Evolutionary conservation across 148 eudicot species (phyloP).

Genomic region (Fagopyrum tataricum): DNA sequence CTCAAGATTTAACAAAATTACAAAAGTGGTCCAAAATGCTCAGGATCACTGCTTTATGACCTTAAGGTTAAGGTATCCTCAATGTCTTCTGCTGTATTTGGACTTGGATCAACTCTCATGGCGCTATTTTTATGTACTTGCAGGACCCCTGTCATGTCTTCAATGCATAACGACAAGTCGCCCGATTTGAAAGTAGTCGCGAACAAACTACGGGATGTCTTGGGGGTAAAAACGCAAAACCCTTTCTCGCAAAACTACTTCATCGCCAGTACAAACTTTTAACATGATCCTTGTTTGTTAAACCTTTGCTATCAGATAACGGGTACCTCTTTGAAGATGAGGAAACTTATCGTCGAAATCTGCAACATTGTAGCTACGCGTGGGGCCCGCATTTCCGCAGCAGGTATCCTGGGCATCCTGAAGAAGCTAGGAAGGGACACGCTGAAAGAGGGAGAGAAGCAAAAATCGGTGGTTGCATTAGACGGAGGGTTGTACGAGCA

Average conservation of each 20-base stretch:
- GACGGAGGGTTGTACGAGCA: conserved; percentile 86
- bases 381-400: conserved; percentile 83
- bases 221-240: conserved; percentile 44
- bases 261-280: neutral
- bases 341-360: conserved; percentile 57
- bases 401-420: conserved; percentile 75
- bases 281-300: neutral
- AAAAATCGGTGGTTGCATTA: conserved; percentile 60
- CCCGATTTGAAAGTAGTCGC: conserved; percentile 70
- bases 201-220: conserved; percentile 60
- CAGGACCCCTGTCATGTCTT: conserved; percentile 88
- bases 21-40: too few species aligned
- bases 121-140: conserved; percentile 8
- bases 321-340: conserved; percentile 56
- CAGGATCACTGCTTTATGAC: too few species aligned
- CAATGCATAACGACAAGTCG: conserved; percentile 86
- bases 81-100: neutral
- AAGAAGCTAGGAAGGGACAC: conserved; percentile 71
- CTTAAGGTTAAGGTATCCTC: too few species aligned
- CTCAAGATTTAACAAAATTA: too few species aligned
- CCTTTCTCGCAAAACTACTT: neutral
- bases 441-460: conserved; percentile 46
- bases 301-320: conserved; percentile 38
- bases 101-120: neutral
- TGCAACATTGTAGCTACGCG: conserved; percentile 71